These are phyloP conservation scores for Forsythia suspensa DNA, from an alignment of 257 asterid genomes.

Conservation along the genomic window DNA sequence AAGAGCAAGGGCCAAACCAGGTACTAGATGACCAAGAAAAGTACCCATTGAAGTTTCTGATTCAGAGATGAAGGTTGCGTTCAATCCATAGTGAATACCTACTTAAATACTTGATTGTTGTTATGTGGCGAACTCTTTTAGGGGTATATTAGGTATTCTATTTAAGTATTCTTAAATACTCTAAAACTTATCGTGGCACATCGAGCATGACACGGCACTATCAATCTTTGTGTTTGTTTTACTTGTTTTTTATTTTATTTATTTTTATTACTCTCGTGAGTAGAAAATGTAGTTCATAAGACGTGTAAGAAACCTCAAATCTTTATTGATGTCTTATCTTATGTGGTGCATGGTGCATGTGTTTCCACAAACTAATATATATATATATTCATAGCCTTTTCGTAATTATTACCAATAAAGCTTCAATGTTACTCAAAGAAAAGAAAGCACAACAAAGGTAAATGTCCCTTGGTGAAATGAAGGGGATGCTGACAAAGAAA, in stretches of 20 bases:
- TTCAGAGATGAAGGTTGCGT: constrained; percentile 7
- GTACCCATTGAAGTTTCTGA: constrained; percentile 55
- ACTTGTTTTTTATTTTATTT: not conserved
- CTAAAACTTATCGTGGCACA: too few species aligned
- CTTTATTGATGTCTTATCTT: constrained; percentile 37
- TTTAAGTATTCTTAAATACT: too few species aligned
- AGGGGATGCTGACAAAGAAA: constrained; percentile 22
- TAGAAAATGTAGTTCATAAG: not conserved
- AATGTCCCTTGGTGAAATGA: constrained; percentile 20
- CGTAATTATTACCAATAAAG: constrained; percentile 12
- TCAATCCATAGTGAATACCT: constrained; percentile 18
- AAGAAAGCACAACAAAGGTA: not conserved
- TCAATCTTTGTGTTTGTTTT: not conserved
- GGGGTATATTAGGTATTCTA: not conserved
- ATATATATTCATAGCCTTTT: constrained; percentile 5
- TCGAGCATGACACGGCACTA: too few species aligned
- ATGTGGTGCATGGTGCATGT: constrained; percentile 71
- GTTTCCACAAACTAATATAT: constrained; percentile 50
- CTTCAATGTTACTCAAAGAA: constrained; percentile 12
- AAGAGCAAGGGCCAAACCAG: constrained; percentile 62
- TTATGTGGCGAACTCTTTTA: not conserved
- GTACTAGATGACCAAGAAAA: constrained; percentile 60
- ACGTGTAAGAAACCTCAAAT: not conserved
- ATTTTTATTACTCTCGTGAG: not conserved
- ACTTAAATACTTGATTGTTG: constrained; percentile 35